Percentiles rank a stretch among this genome's conserved stretches.
These are phyloP conservation scores for Dichomitus squalens DNA, from an alignment of 1,284 basidiomycete genomes.

Conservation along the genomic window DNA sequence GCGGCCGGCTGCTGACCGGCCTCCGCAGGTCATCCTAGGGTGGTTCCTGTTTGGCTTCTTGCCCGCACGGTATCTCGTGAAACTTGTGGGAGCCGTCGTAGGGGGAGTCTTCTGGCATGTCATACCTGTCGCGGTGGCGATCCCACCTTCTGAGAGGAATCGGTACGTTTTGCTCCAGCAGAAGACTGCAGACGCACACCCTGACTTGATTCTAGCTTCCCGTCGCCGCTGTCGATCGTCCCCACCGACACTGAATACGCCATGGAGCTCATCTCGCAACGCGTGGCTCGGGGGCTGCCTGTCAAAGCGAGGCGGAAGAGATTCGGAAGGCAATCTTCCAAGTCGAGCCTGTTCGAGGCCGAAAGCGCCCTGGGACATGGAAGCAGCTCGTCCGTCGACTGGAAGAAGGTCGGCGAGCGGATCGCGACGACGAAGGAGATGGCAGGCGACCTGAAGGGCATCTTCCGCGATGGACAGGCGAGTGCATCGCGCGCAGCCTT, in stretches of 20 bases:
- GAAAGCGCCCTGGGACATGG: conserved; percentile 4
- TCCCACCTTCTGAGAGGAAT: conserved; percentile 47
- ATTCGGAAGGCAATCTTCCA: conserved; percentile 1
- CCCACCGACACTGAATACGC: conserved; percentile 71
- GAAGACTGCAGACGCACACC: neutral
- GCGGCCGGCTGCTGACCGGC: neutral
- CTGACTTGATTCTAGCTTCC: conserved; percentile 34
- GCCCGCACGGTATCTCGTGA: conserved; percentile 53
- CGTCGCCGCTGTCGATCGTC: conserved; percentile 49
- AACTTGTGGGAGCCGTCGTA: conserved; percentile 44
- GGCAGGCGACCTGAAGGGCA: conserved; percentile 43
- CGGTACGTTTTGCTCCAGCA: conserved; percentile 39
- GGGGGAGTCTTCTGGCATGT: conserved; percentile 68
- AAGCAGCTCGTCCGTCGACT: conserved; percentile 37
- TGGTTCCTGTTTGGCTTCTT: conserved; percentile 46
- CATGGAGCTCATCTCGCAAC: conserved; percentile 65
- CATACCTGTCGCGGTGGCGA: conserved; percentile 54
- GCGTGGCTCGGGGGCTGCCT: conserved; percentile 55
- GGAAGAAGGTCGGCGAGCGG: conserved; percentile 58
- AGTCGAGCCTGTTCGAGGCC: neutral
- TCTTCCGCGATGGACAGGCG: conserved; percentile 42
- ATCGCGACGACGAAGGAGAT: conserved; percentile 48
- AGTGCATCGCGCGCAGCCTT: conserved; percentile 13
- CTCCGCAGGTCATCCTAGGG: conserved; percentile 35
- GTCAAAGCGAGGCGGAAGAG: conserved; percentile 27